These are phyloP conservation scores for Yarrowia osloensis DNA, from an alignment of 805 yeast genomes.

Conservation along the genomic window DNA sequence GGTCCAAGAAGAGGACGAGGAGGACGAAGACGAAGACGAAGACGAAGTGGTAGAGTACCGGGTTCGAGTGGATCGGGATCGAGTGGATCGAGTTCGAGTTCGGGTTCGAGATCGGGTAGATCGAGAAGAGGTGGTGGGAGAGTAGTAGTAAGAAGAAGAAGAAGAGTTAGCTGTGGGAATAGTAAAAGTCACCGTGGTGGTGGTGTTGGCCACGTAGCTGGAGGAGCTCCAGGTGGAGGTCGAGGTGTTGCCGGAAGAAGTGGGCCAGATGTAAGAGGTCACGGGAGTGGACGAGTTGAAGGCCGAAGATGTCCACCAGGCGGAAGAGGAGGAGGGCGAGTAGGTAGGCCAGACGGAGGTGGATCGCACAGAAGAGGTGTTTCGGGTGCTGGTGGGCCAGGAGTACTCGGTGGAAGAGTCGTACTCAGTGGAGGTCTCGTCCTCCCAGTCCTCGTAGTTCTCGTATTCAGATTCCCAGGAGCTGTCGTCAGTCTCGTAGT, in stretches of 20 bases:
- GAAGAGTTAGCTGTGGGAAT: neutral
- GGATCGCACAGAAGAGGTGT: neutral
- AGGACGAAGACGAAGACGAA: neutral
- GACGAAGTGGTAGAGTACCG: neutral
- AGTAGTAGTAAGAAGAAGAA: neutral
- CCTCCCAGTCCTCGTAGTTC: neutral
- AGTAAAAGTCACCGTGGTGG: neutral
- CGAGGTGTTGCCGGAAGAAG: neutral
- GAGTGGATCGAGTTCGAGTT: neutral
- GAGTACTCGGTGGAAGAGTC: neutral
- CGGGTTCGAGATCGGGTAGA: neutral
- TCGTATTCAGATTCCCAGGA: neutral
- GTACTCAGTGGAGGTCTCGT: conserved; percentile 1
- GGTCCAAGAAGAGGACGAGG: neutral
- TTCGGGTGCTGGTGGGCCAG: neutral
- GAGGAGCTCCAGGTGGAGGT: conserved; percentile 1
- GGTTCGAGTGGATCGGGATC: neutral
- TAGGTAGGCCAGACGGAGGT: neutral
- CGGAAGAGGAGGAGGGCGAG: neutral
- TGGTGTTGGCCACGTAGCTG: neutral
- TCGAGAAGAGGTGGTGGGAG: neutral
- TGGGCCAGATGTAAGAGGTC: conserved; percentile 17
- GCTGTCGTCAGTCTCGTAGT: conserved; percentile 6
- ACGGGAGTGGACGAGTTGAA: conserved; percentile 8
- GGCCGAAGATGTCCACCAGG: neutral